These are phyloP conservation scores for Tylopilus cervinicoccineus DNA, from an alignment of 768 basidiomycete species.

Conservation along the genomic window DNA sequence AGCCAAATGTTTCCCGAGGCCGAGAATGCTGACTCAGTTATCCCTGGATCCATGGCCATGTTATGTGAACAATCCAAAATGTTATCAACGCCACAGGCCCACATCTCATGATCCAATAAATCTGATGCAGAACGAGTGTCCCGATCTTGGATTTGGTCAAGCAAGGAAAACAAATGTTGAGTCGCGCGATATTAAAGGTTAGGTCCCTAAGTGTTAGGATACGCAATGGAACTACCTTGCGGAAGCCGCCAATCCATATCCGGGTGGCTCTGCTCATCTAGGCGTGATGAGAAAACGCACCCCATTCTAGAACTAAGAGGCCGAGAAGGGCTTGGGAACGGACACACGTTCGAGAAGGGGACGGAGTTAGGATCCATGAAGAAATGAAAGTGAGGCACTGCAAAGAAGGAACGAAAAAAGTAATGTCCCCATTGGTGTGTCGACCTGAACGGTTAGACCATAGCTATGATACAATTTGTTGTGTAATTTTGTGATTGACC, in stretches of 20 bases:
- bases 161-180: background rate
- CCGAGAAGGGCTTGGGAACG: constrained; percentile 8
- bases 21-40: constrained; percentile 6
- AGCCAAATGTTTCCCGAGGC: background rate
- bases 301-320: constrained; percentile 4
- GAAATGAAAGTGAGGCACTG: constrained; percentile 6
- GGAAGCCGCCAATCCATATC: constrained; percentile 14
- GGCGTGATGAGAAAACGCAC: constrained; percentile 4
- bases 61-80: constrained; percentile 13
- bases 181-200: constrained; percentile 6
- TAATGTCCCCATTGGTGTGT: constrained; percentile 1
- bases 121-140: background rate
- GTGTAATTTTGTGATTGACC: constrained; percentile 4
- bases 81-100: constrained; percentile 26
- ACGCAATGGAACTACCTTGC: constrained; percentile 3
- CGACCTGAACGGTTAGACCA: constrained; percentile 9
- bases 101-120: constrained; percentile 2
- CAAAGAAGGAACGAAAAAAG: constrained; percentile 1
- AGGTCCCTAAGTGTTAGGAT: background rate
- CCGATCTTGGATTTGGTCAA: background rate
- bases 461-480: constrained; percentile 22
- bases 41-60: constrained; percentile 1
- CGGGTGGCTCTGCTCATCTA: constrained; percentile 14
- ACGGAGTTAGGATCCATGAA: constrained; percentile 9
- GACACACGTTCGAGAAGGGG: constrained; percentile 10